Evolutionary conservation across 768 basidiomycete species (phyloP).

Genomic region (Russula abietina): DNA sequence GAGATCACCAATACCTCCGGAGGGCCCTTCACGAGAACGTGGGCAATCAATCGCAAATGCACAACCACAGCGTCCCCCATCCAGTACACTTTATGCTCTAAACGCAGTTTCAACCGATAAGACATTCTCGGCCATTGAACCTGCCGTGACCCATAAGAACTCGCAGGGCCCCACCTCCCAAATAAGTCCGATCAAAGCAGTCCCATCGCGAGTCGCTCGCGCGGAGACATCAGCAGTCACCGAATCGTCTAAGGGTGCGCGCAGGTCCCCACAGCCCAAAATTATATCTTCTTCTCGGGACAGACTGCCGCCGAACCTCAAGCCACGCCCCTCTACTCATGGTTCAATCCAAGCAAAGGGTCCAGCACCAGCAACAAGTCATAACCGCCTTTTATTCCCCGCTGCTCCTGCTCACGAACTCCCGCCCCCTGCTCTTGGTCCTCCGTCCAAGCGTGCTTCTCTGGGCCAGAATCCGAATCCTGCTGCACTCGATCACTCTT

Average conservation of each 20-base stretch:
- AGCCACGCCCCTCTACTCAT: not conserved
- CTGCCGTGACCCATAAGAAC: not conserved
- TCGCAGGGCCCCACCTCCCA: not conserved
- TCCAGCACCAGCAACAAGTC: not conserved
- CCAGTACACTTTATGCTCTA: not conserved
- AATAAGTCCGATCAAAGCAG: not conserved
- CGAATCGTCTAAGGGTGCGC: not conserved
- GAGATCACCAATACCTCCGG: not conserved
- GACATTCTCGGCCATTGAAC: not conserved
- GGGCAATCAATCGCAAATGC: not conserved
- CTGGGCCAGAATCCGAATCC: not conserved
- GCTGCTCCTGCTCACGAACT: conserved; percentile 1
- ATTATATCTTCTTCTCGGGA: not conserved
- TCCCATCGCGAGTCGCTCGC: not conserved
- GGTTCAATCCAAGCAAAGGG: not conserved
- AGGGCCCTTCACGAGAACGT: not conserved
- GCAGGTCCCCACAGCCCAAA: not conserved
- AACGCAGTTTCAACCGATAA: not conserved
- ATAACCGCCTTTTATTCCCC: conserved; percentile 13
- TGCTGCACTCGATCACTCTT: not conserved
- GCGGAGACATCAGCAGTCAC: not conserved
- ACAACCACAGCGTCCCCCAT: not conserved
- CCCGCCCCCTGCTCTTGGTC: conserved; percentile 2
- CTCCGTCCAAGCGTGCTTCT: conserved; percentile 8
- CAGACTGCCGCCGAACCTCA: not conserved